A percentile compares a stretch with the other conserved stretches of the same genome.
Evolutionary conservation across 1,139 yeast genomes (phyloP).

Genomic region (Geotrichum histeridarum): DNA sequence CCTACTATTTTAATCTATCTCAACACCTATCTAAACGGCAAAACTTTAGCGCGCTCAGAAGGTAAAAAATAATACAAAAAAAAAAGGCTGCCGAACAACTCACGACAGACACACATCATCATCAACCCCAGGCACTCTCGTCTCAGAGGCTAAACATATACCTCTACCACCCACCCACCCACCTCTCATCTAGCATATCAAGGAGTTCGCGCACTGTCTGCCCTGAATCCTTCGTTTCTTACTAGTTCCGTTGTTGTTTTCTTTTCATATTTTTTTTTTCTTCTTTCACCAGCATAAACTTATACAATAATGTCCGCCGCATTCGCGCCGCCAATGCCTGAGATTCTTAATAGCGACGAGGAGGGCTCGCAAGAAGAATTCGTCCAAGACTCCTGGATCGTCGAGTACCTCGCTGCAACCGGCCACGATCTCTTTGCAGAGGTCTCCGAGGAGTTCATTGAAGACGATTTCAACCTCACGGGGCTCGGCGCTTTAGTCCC

Average conservation of each 20-base stretch:
- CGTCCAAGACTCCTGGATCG: conserved; percentile 66
- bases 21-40: too few relatives aligned
- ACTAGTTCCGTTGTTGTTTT: neutral
- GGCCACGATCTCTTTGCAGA: conserved; percentile 94
- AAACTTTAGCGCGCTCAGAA: too few relatives aligned
- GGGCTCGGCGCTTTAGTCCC: conserved; percentile 85
- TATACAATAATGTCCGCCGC: neutral
- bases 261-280: neutral
- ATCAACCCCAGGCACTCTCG: too few relatives aligned
- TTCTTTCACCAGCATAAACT: neutral
- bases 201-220: too few relatives aligned
- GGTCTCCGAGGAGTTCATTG: conserved; percentile 87
- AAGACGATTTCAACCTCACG: conserved; percentile 92
- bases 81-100: too few relatives aligned
- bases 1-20: too few relatives aligned
- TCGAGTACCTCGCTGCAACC: conserved; percentile 77
- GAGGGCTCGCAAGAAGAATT: conserved; percentile 13
- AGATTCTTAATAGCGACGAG: neutral
- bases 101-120: too few relatives aligned
- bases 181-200: too few relatives aligned
- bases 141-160: too few relatives aligned
- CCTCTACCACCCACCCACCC: too few relatives aligned
- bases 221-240: neutral
- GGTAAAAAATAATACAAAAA: too few relatives aligned
- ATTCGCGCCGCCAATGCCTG: neutral